These are phyloP conservation scores for Gloeopeniophorella convolvens DNA, from an alignment of 768 basidiomycete species.

Conservation along the genomic window DNA sequence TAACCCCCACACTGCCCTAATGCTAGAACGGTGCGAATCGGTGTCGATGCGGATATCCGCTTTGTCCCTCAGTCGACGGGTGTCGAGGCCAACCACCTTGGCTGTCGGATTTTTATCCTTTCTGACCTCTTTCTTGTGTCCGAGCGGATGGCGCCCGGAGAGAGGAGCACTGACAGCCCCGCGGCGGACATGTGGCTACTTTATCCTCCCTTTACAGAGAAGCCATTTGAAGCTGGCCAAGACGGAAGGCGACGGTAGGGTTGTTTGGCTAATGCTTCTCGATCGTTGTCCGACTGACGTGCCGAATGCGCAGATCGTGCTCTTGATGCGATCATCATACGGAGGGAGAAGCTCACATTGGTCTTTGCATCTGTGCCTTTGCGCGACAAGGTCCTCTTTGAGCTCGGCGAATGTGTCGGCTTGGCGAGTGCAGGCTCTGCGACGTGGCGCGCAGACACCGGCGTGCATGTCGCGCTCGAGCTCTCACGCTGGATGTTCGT, in stretches of 20 bases:
- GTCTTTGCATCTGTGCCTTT: slow-evolving; percentile 49
- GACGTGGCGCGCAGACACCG: no score
- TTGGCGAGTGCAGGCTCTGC: slow-evolving; percentile 70
- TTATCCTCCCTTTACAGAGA: slow-evolving; percentile 90
- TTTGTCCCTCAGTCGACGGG: slow-evolving; percentile 73
- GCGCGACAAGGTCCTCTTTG: slow-evolving; percentile 56
- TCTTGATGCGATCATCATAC: slow-evolving; percentile 74
- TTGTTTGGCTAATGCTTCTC: slow-evolving; percentile 21
- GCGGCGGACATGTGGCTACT: no score
- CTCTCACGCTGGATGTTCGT: no score
- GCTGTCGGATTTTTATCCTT: slow-evolving; percentile 77
- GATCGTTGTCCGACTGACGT: background rate
- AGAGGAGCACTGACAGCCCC: slow-evolving; percentile 47
- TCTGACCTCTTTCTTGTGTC: slow-evolving; percentile 92
- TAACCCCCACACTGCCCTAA: slow-evolving; percentile 77
- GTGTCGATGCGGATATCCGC: slow-evolving; percentile 69
- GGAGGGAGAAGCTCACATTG: slow-evolving; percentile 74
- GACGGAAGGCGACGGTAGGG: slow-evolving; percentile 52
- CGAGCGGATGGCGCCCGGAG: slow-evolving; percentile 59
- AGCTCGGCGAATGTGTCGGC: slow-evolving; percentile 78
- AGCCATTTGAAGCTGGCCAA: slow-evolving; percentile 73
- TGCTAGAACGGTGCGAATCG: no score
- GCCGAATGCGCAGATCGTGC: slow-evolving; percentile 55
- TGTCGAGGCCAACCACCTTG: slow-evolving; percentile 63
- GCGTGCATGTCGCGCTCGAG: no score